Evolutionary conservation across 2,329 filamentous ascomycete genomes (phyloP).

Genomic region (Chaetomium olivaceum): DNA sequence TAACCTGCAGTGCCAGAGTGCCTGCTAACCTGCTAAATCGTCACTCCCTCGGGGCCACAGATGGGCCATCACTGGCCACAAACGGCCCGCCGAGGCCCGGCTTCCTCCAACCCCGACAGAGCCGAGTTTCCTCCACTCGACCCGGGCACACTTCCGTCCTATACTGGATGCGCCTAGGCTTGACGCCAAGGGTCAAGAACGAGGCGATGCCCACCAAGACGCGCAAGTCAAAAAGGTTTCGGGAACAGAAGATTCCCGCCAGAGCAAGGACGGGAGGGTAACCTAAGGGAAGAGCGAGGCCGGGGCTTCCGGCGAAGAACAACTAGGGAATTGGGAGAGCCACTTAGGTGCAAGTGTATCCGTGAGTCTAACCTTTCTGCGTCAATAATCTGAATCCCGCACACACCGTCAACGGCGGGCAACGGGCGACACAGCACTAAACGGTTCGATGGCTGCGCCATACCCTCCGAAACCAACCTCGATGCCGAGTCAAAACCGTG

Average conservation of each 20-base stretch:
- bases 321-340: not conserved
- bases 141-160: not conserved
- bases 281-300: not conserved
- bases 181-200: constrained; percentile 12
- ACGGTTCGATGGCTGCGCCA: not conserved
- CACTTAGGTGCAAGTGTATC: not conserved
- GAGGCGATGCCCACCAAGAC: constrained; percentile 10
- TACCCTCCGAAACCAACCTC: not conserved
- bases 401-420: not conserved
- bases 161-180: constrained; percentile 1
- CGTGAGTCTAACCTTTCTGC: not conserved
- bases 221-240: not conserved
- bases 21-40: not conserved
- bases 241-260: not conserved
- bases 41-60: not conserved
- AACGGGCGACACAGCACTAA: not conserved
- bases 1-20: too few species aligned
- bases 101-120: constrained; percentile 2
- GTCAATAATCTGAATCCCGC: not conserved
- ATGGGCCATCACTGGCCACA: not conserved
- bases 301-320: not conserved
- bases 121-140: constrained; percentile 15
- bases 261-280: not conserved
- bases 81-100: constrained; percentile 10
- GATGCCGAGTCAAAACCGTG: constrained; percentile 3